Conservation (phyloP, 2,329 filamentous ascomycete genomes). For the Teratosphaeria epicoccoides region DNA sequence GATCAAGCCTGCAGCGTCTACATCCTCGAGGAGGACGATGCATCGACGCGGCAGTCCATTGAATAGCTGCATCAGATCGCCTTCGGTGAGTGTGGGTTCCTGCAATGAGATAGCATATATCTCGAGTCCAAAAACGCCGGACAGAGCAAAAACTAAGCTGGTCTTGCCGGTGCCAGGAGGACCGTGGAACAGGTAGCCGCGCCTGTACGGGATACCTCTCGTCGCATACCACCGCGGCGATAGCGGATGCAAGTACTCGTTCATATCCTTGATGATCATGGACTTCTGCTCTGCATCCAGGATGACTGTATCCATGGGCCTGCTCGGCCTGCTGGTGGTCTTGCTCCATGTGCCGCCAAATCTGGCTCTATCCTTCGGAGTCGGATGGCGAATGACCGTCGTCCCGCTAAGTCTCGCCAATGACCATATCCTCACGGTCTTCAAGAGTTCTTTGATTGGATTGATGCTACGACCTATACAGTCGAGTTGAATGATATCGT, state of each 20-base stretch:
- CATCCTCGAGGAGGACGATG: constrained; percentile 38
- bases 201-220: constrained; percentile 72
- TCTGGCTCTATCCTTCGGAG: constrained; percentile 29
- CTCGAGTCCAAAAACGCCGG: constrained; percentile 37
- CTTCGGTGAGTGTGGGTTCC: constrained; percentile 65
- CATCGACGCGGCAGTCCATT: constrained; percentile 33
- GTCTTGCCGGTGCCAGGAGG: constrained; percentile 39
- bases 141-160: constrained; percentile 31
- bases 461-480: constrained; percentile 39
- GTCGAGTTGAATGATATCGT: constrained; percentile 35
- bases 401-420: constrained; percentile 32
- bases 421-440: constrained; percentile 35
- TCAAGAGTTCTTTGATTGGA: constrained; percentile 39
- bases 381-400: constrained; percentile 38
- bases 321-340: constrained; percentile 47
- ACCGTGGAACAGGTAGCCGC: constrained; percentile 73
- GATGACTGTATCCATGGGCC: constrained; percentile 66
- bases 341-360: constrained; percentile 32
- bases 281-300: constrained; percentile 58
- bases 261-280: constrained; percentile 58
- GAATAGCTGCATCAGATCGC: constrained; percentile 43
- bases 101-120: constrained; percentile 37
- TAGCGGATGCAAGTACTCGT: constrained; percentile 63
- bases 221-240: constrained; percentile 74
- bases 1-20: constrained; percentile 37